Evolutionary conservation across 495 filamentous ascomycete species (phyloP).

Genomic region (Bacidia rubella): DNA sequence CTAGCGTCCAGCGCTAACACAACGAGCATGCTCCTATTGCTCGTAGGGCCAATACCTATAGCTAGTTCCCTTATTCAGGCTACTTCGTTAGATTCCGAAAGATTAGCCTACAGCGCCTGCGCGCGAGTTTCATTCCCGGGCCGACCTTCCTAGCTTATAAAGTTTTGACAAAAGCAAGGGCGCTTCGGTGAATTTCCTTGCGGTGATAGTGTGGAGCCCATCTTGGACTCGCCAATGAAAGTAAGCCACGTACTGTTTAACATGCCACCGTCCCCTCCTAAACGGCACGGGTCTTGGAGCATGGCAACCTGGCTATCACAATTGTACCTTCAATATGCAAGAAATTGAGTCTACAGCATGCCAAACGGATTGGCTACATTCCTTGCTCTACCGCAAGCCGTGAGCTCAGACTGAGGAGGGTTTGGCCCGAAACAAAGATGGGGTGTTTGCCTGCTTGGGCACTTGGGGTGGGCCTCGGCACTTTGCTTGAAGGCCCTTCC

Average conservation of each 20-base stretch:
- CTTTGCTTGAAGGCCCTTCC: background rate
- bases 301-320: background rate
- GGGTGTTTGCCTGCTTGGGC: background rate
- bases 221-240: background rate
- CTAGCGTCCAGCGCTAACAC: too few species aligned
- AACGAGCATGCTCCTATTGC: background rate
- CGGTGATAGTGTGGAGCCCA: background rate
- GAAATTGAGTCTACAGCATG: background rate
- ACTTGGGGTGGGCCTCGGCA: background rate
- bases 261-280: background rate
- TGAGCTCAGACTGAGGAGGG: background rate
- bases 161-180: background rate
- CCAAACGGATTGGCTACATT: background rate
- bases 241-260: conserved; percentile 2
- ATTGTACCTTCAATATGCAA: background rate
- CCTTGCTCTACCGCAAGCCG: background rate
- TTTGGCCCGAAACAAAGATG: background rate
- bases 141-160: conserved; percentile 1
- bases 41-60: too few species aligned
- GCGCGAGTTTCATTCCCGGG: background rate
- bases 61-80: background rate
- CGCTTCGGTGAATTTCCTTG: background rate
- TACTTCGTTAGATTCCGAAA: background rate
- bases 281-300: background rate
- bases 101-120: conserved; percentile 1